These are phyloP conservation scores for Debaryomyces coudertii DNA, from an alignment of 1,139 yeast genomes.

Conservation along the genomic window DNA sequence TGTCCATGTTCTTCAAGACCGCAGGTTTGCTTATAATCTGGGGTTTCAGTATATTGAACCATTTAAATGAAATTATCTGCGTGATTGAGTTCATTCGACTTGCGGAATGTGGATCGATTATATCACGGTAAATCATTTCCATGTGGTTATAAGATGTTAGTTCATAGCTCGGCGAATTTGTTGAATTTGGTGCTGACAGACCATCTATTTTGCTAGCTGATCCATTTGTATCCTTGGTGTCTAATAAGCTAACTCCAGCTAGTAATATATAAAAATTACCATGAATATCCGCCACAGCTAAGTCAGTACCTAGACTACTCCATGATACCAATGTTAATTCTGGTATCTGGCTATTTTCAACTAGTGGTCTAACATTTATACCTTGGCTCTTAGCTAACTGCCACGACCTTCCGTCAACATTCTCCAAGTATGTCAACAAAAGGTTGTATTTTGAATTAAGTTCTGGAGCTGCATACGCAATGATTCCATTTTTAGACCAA, in stretches of 20 bases:
- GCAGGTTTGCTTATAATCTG: slow-evolving; percentile 61
- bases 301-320: slow-evolving; percentile 57
- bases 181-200: background rate
- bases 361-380: slow-evolving; percentile 31
- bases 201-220: slow-evolving; percentile 8
- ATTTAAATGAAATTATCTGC: slow-evolving; percentile 56
- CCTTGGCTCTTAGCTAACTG: slow-evolving; percentile 59
- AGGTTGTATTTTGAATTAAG: slow-evolving; percentile 35
- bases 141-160: slow-evolving; percentile 50
- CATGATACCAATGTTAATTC: slow-evolving; percentile 42
- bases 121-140: slow-evolving; percentile 49
- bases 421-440: slow-evolving; percentile 61
- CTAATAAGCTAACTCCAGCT: slow-evolving; percentile 48
- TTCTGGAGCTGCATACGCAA: slow-evolving; percentile 56
- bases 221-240: slow-evolving; percentile 14
- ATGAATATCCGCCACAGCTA: slow-evolving; percentile 51
- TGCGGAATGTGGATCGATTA: slow-evolving; percentile 25
- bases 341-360: slow-evolving; percentile 37
- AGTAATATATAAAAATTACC: slow-evolving; percentile 55
- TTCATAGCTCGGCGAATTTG: slow-evolving; percentile 34
- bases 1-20: slow-evolving; percentile 25
- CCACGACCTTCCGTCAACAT: slow-evolving; percentile 68
- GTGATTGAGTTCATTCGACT: slow-evolving; percentile 17
- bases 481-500: slow-evolving; percentile 77
- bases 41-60: slow-evolving; percentile 73